phyloP scores from a whole-genome alignment of 2,329 filamentous ascomycete genomes.

The Ophiobolus disseminans region DNA sequence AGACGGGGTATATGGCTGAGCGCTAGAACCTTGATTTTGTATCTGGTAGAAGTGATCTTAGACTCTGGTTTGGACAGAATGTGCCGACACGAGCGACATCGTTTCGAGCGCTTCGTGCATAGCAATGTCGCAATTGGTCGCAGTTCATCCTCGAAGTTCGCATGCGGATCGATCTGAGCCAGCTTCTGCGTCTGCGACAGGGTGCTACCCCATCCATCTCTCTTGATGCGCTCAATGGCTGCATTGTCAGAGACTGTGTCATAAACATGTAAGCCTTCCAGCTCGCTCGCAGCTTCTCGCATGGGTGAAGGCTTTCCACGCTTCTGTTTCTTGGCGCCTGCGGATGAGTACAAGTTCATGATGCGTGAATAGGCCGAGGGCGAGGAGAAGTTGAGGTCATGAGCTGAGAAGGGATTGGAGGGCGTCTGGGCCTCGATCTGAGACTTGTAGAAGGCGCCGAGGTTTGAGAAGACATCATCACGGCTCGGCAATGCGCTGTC shows the following conservation, averaged over 20 bases:
- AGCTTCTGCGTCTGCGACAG: conserved; percentile 60
- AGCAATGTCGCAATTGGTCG: conserved; percentile 83
- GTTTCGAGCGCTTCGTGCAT: conserved; percentile 90
- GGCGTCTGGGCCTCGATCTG: conserved; percentile 69
- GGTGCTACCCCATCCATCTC: conserved; percentile 72
- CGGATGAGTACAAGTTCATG: conserved; percentile 82
- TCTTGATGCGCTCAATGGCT: conserved; percentile 62
- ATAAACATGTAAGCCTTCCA: conserved; percentile 74
- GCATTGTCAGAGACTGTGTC: conserved; percentile 65
- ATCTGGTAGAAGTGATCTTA: conserved; percentile 86
- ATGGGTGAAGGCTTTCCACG: conserved; percentile 73
- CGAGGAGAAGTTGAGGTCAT: conserved; percentile 68
- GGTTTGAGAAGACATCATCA: conserved; percentile 74
- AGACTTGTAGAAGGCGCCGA: conserved; percentile 81
- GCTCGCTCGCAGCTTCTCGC: conserved; percentile 75
- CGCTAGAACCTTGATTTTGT: conserved; percentile 90
- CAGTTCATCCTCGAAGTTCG: conserved; percentile 74
- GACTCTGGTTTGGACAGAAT: conserved; percentile 94
- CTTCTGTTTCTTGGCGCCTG: conserved; percentile 61
- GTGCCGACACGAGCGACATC: conserved; percentile 89
- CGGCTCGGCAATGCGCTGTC: conserved; percentile 56
- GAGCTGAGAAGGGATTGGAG: conserved; percentile 52
- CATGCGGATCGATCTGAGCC: conserved; percentile 57
- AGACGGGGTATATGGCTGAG: conserved; percentile 84
- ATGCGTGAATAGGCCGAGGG: conserved; percentile 85